Evolutionary conservation across 164 flowering plant genomes (phyloP).

Genomic region (Platanus orientalis): DNA sequence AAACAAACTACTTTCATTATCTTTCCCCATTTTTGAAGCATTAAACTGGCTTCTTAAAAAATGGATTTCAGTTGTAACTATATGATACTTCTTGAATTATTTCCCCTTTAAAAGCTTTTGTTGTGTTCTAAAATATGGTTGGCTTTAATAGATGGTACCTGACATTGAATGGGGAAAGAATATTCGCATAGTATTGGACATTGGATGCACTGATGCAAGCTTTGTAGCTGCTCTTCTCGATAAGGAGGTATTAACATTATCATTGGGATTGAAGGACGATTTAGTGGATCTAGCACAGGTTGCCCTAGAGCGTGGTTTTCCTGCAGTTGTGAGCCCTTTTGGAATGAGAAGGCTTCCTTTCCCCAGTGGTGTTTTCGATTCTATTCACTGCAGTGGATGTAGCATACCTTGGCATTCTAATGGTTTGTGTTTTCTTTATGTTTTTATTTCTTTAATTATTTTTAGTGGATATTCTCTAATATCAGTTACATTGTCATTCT

Average conservation of each 20-base stretch:
- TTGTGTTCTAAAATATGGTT: slow-evolving; percentile 9
- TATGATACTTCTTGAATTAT: neutral
- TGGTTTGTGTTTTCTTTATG: slow-evolving; percentile 41
- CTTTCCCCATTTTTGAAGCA: too few relatives aligned
- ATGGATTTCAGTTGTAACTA: too few relatives aligned
- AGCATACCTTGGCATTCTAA: slow-evolving; percentile 73
- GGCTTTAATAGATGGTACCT: slow-evolving; percentile 75
- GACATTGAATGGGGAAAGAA: slow-evolving; percentile 99
- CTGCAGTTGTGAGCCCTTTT: slow-evolving; percentile 70
- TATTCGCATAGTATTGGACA: slow-evolving; percentile 76
- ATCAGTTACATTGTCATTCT: neutral
- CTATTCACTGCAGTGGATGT: slow-evolving; percentile 87
- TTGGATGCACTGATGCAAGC: slow-evolving; percentile 77
- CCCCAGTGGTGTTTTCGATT: slow-evolving; percentile 88
- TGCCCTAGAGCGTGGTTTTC: slow-evolving; percentile 91
- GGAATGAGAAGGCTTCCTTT: slow-evolving; percentile 77
- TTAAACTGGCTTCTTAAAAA: too few relatives aligned
- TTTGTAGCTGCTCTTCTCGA: slow-evolving; percentile 77
- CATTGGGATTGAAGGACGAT: slow-evolving; percentile 85
- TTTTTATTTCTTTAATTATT: neutral
- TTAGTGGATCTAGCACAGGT: slow-evolving; percentile 81
- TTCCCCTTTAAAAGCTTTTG: neutral
- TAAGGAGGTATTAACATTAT: slow-evolving; percentile 68
- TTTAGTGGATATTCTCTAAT: neutral
- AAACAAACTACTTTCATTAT: too few relatives aligned